Conservation (phyloP, 148 eudicot species). For the Vaccinium macrocarpon region DNA sequence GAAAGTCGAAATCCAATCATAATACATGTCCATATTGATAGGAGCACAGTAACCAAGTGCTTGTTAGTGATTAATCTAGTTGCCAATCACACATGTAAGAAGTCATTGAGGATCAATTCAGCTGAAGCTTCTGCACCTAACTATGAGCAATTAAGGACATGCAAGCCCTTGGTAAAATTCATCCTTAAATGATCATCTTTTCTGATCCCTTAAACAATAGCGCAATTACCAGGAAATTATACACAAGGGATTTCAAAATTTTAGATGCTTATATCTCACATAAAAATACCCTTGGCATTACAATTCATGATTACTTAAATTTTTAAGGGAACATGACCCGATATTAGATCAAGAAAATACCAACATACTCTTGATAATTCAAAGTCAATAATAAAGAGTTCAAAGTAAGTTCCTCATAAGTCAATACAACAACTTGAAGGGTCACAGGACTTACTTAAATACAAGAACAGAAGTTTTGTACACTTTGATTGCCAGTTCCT, state of each 20-base stretch:
- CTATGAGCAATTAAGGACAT: neutral
- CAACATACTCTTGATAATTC: neutral
- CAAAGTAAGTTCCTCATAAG: neutral
- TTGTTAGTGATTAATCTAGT: neutral
- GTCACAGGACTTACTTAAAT: conserved; percentile 68
- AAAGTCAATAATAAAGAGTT: neutral
- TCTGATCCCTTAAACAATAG: neutral
- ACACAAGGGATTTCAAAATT: neutral
- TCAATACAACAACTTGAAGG: conserved; percentile 11
- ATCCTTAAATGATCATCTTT: neutral
- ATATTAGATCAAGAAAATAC: neutral
- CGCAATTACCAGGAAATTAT: neutral
- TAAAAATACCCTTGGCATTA: neutral
- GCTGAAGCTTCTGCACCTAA: neutral
- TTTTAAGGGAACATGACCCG: neutral
- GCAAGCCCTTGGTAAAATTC: neutral
- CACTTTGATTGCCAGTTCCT: conserved; percentile 87
- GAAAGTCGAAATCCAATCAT: neutral
- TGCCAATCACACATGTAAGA: neutral
- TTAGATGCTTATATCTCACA: neutral
- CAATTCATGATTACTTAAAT: neutral
- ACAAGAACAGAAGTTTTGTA: conserved; percentile 96
- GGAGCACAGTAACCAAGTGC: conserved; percentile 1
- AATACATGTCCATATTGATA: neutral
- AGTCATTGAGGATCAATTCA: neutral